phyloP scores from a whole-genome alignment of 2,329 filamentous ascomycete genomes.

The Venturia asperata region DNA sequence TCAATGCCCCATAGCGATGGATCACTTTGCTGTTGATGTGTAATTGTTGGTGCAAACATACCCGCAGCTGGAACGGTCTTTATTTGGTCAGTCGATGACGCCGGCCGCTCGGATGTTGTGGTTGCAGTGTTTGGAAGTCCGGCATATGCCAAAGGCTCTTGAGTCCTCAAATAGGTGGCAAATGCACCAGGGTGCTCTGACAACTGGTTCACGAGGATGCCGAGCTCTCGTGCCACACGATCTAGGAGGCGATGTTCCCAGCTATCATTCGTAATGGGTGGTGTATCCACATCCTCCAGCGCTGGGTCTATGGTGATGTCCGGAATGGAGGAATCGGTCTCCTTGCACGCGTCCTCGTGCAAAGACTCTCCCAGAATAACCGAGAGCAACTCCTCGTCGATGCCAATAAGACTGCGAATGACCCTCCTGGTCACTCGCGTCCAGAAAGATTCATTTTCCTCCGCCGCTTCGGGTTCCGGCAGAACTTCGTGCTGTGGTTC shows the following conservation, averaged over 20 bases:
- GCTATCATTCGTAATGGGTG: slow-evolving; percentile 30
- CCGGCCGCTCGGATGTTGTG: background rate
- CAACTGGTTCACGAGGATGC: slow-evolving; percentile 72
- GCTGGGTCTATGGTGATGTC: slow-evolving; percentile 20
- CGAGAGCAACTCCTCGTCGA: slow-evolving; percentile 77
- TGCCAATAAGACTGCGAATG: slow-evolving; percentile 81
- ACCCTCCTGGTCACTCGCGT: slow-evolving; percentile 76
- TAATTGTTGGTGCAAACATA: slow-evolving; percentile 26
- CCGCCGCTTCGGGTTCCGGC: background rate
- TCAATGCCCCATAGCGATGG: slow-evolving; percentile 61
- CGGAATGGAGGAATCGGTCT: slow-evolving; percentile 5
- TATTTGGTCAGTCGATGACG: slow-evolving; percentile 21
- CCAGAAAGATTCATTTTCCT: slow-evolving; percentile 58
- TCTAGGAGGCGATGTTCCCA: slow-evolving; percentile 79
- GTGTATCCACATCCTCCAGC: slow-evolving; percentile 25
- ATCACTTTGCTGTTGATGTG: slow-evolving; percentile 31
- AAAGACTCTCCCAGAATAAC: slow-evolving; percentile 81
- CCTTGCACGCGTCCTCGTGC: slow-evolving; percentile 37
- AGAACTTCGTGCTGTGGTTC: background rate
- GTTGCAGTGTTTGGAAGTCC: slow-evolving; percentile 55
- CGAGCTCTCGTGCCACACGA: slow-evolving; percentile 78
- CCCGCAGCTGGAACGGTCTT: slow-evolving; percentile 23
- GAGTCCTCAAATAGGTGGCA: slow-evolving; percentile 63
- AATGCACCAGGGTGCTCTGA: slow-evolving; percentile 86
- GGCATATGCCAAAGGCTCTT: slow-evolving; percentile 61